Evolutionary conservation across 257 asterid genomes (phyloP), one percentile per base, ranked within the genome.

Genomic region (Pogostemon cablin): DNA sequence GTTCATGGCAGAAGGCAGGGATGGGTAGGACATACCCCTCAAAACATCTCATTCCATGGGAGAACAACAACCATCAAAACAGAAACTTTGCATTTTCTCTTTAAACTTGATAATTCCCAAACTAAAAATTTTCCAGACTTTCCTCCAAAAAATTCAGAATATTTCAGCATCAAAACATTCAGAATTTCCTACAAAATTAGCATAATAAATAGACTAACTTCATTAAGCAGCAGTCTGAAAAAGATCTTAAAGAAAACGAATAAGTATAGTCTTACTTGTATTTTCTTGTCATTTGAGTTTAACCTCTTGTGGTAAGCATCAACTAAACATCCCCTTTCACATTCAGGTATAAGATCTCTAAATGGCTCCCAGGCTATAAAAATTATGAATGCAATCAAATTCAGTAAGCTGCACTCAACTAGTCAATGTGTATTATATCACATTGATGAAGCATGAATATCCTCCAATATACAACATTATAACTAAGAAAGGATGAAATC

Each of bases 291-390:
- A 77, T 80, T 77, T 43, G 99, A 91, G 78, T 93, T 89, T 69
- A 93, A 75, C 82, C 97, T 89, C 84, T 89, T 93, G 82, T 80
- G 90, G 74, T 87, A 93, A 65, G 99, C 97, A 65, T 93, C 83
- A 41, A 93, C 80, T 35, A 91, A 78, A 77, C 93, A 85, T 17
- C 85, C 88, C 77, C 99, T 86, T 83, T 93, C 99, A 79, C 86
- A 77, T 75, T 86, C 97, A 4, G 99, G 99, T 76, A 93, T 87
- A 77, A 85, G 90, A 81, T 91, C 97, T 81, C 92, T 89, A 83
- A 91, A 93, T 58, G 92, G 83, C 81, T 93, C 97, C 99, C 99
- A 93, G 44, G 87, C 99, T 95, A 85, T 59, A 84, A 58, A 52
- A 55, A n/a, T 2, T 46, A 58, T 11, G 46, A 70, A 35, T 37